Conservation (phyloP, 2,329 filamentous ascomycete genomes). For the Aspergillus sp. region DNA sequence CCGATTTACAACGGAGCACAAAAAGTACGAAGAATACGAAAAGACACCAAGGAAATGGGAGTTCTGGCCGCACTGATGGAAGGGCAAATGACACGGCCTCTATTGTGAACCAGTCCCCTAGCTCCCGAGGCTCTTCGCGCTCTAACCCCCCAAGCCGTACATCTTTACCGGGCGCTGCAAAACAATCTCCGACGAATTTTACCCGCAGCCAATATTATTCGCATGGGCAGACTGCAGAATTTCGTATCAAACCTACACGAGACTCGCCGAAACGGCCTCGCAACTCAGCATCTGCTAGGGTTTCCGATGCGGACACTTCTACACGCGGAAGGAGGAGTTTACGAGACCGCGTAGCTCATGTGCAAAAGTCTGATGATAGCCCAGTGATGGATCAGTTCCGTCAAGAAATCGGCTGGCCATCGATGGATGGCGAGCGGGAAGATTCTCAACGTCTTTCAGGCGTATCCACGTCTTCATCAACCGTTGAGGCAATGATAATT, state of each 20-base stretch:
- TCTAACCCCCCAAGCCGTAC: conserved; percentile 22
- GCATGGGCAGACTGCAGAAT: conserved; percentile 1
- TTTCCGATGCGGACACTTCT: conserved; percentile 21
- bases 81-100: conserved; percentile 1
- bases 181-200: not conserved
- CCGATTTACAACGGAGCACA: conserved; percentile 13
- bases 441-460: conserved; percentile 48
- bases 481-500: conserved; percentile 57
- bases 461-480: conserved; percentile 56
- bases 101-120: not conserved
- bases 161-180: conserved; percentile 23
- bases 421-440: conserved; percentile 30
- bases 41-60: conserved; percentile 20
- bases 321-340: conserved; percentile 33
- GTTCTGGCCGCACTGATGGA: conserved; percentile 17
- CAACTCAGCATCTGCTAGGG: conserved; percentile 11
- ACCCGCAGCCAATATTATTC: conserved; percentile 8
- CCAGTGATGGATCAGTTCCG: conserved; percentile 50
- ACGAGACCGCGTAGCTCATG: conserved; percentile 33
- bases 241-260: not conserved
- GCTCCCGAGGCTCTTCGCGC: conserved; percentile 1
- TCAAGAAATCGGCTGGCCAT: conserved; percentile 52
- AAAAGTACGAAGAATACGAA: conserved; percentile 12
- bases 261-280: conserved; percentile 4
- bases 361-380: conserved; percentile 25